phyloP scores from a whole-genome alignment of 129 eudicot species.

The Pseudognaphalium luteoalbum region DNA sequence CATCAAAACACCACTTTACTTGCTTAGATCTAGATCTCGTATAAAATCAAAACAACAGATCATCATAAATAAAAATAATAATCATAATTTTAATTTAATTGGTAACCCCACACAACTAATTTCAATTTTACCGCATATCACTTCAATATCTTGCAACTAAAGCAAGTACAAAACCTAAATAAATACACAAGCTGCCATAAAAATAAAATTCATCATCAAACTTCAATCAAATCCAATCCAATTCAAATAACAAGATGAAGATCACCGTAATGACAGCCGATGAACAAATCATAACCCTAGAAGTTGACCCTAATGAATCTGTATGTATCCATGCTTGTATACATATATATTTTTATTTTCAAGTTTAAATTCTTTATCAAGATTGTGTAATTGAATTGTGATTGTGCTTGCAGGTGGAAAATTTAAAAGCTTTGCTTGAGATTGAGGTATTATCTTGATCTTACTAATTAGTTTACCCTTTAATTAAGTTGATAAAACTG shows the following conservation, averaged over 20 bases:
- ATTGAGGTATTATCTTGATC: constrained; percentile 65
- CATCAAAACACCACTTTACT: no score
- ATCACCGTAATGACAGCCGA: constrained; percentile 91
- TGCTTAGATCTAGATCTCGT: no score
- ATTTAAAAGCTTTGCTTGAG: constrained; percentile 89
- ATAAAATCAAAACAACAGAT: no score
- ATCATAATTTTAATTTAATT: no score
- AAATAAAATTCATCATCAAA: background rate
- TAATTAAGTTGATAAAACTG: no score
- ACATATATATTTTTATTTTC: constrained; percentile 22
- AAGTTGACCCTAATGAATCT: constrained; percentile 87
- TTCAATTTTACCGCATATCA: background rate
- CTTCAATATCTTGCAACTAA: constrained; percentile 7
- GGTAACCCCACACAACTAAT: background rate
- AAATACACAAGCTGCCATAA: background rate
- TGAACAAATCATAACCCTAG: constrained; percentile 82
- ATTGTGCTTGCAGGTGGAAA: constrained; percentile 64
- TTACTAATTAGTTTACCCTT: background rate
- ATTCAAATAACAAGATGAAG: constrained; percentile 50
- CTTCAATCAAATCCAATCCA: background rate
- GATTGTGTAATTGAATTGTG: background rate
- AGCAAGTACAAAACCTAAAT: background rate
- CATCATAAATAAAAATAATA: no score
- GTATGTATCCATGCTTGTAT: constrained; percentile 16
- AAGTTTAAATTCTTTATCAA: background rate